phyloP scores from a whole-genome alignment of 1,139 yeast genomes.

The Yamadazyma triangularis region DNA sequence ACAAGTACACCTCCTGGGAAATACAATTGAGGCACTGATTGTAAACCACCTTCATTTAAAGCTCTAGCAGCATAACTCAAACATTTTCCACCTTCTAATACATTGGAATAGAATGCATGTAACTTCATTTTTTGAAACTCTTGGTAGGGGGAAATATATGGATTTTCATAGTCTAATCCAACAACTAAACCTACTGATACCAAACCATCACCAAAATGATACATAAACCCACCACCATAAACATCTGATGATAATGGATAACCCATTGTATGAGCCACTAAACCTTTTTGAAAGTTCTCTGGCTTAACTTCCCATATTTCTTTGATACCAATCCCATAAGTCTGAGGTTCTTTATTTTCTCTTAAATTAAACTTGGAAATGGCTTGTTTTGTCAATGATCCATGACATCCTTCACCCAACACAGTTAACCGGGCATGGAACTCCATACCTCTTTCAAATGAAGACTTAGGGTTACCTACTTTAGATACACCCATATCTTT shows the following conservation, averaged over 20 bases:
- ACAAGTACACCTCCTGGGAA: constrained; percentile 96
- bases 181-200: constrained; percentile 88
- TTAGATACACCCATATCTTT: constrained; percentile 83
- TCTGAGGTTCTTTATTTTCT: constrained; percentile 66
- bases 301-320: constrained; percentile 97
- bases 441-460: constrained; percentile 94
- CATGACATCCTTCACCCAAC: constrained; percentile 96
- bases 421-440: constrained; percentile 86
- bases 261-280: constrained; percentile 85
- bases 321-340: constrained; percentile 91
- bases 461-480: constrained; percentile 68
- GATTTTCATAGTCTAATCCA: constrained; percentile 90
- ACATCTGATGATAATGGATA: constrained; percentile 71
- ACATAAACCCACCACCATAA: constrained; percentile 96
- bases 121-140: constrained; percentile 93
- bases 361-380: constrained; percentile 68
- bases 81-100: constrained; percentile 85
- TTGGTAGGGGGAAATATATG: constrained; percentile 90
- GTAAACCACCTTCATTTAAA: constrained; percentile 91
- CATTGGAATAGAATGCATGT: constrained; percentile 79
- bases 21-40: constrained; percentile 79
- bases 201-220: constrained; percentile 90
- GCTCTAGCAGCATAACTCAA: constrained; percentile 94
- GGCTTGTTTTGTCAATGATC: constrained; percentile 77
- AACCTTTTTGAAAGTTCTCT: constrained; percentile 75